phyloP scores from a whole-genome alignment of 1,284 basidiomycete genomes.

The Irpex sp. region DNA sequence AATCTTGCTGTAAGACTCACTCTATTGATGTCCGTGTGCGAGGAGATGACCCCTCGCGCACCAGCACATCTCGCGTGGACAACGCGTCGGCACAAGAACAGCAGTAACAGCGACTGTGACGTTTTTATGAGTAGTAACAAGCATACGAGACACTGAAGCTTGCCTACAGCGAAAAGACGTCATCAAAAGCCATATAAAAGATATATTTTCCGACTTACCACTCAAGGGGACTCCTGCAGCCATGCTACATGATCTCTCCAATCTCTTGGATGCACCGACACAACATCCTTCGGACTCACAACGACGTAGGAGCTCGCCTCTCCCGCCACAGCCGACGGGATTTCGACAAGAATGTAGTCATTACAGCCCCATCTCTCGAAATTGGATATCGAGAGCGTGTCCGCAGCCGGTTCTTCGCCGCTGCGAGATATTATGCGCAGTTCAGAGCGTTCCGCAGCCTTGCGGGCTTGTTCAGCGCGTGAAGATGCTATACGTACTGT shows the following conservation, averaged over 20 bases:
- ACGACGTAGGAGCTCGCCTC: conserved; percentile 67
- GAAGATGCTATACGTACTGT: no score
- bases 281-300: conserved; percentile 81
- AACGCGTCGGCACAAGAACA: conserved; percentile 85
- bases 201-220: conserved; percentile 39
- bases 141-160: conserved; percentile 67
- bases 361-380: conserved; percentile 90
- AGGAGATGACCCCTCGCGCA: conserved; percentile 54
- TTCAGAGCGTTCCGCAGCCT: conserved; percentile 86
- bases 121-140: conserved; percentile 53
- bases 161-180: conserved; percentile 35
- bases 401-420: conserved; percentile 88
- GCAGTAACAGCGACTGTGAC: conserved; percentile 55
- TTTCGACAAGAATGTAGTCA: conserved; percentile 77
- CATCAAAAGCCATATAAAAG: not conserved
- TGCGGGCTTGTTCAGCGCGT: conserved; percentile 71
- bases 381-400: conserved; percentile 78
- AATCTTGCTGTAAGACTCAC: conserved; percentile 59
- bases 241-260: conserved; percentile 89
- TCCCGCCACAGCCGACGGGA: conserved; percentile 32
- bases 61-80: conserved; percentile 75
- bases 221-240: conserved; percentile 85
- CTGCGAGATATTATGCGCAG: conserved; percentile 85
- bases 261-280: conserved; percentile 85
- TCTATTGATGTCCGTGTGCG: conserved; percentile 38